Evolutionary conservation across 2,329 filamentous ascomycete genomes (phyloP).

Genomic region (Trichoderma polysporum): DNA sequence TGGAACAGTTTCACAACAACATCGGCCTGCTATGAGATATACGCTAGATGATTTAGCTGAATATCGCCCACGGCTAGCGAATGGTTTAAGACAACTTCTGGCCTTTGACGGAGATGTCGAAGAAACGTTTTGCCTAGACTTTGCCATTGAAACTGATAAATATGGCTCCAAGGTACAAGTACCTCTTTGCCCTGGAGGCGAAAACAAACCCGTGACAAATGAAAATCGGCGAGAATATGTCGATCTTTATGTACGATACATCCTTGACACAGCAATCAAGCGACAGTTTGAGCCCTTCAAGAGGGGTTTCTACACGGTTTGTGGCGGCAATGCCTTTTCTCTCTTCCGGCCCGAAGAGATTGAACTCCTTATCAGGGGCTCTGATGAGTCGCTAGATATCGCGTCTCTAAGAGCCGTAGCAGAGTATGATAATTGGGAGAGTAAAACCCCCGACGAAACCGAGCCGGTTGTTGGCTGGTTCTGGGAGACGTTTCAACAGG

Average conservation of each 20-base stretch:
- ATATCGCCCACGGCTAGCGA: constrained; percentile 72
- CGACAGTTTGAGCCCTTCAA: constrained; percentile 93
- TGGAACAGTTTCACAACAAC: constrained; percentile 52
- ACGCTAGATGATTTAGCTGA: constrained; percentile 81
- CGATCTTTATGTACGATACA: constrained; percentile 75
- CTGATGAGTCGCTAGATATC: constrained; percentile 80
- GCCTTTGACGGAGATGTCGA: constrained; percentile 85
- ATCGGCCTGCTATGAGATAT: constrained; percentile 65
- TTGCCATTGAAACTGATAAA: constrained; percentile 72
- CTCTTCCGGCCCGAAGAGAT: constrained; percentile 91
- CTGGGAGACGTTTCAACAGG: constrained; percentile 75
- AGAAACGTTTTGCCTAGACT: constrained; percentile 76
- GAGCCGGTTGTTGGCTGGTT: constrained; percentile 80
- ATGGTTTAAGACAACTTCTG: constrained; percentile 71
- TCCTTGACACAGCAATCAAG: constrained; percentile 74
- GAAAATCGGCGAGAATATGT: constrained; percentile 82
- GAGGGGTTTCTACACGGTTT: constrained; percentile 89
- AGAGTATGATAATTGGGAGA: constrained; percentile 77
- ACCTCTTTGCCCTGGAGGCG: constrained; percentile 72
- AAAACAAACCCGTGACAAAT: constrained; percentile 76
- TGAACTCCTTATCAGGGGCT: constrained; percentile 80
- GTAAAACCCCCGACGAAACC: constrained; percentile 51
- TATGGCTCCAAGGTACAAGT: constrained; percentile 69
- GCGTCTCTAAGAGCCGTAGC: constrained; percentile 72
- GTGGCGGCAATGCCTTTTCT: constrained; percentile 81